phyloP scores from a whole-genome alignment of 768 basidiomycete genomes.

The Agaricus bisporus region DNA sequence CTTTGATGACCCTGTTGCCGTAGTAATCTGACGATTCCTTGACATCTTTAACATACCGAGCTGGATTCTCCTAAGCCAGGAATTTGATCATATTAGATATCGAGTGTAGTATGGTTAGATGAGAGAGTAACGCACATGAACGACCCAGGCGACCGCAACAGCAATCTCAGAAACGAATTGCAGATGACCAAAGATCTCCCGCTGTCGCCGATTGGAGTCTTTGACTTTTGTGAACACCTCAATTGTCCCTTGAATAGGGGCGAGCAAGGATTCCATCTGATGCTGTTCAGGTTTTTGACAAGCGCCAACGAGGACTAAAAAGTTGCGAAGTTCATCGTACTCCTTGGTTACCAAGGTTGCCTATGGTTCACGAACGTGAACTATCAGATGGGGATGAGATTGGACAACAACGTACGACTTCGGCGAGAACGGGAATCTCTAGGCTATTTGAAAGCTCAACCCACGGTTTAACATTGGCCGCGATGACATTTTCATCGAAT shows the following conservation, averaged over 20 bases:
- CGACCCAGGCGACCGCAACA: constrained; percentile 82
- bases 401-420: constrained; percentile 55
- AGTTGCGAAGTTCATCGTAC: constrained; percentile 59
- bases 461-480: constrained; percentile 70
- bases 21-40: constrained; percentile 88
- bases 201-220: constrained; percentile 72
- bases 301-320: constrained; percentile 59
- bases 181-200: constrained; percentile 80
- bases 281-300: constrained; percentile 78
- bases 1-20: constrained; percentile 84
- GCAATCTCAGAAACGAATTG: constrained; percentile 79
- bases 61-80: constrained; percentile 62
- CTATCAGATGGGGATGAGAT: too few relatives aligned
- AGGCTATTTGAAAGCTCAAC: constrained; percentile 65
- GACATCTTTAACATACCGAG: constrained; percentile 69
- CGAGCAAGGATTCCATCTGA: constrained; percentile 50
- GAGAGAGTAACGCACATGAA: constrained; percentile 68
- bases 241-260: constrained; percentile 65
- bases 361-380: constrained; percentile 29
- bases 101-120: background rate
- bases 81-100: constrained; percentile 10
- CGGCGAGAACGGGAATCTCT: constrained; percentile 60
- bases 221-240: constrained; percentile 75
- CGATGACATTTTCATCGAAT: constrained; percentile 69
- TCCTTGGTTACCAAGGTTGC: constrained; percentile 61